A percentile compares a stretch with the other conserved stretches of the same genome.
These are phyloP conservation scores for Geranomyces variabilis DNA, from an alignment of 192 early-diverging fungal species.

Conservation along the genomic window DNA sequence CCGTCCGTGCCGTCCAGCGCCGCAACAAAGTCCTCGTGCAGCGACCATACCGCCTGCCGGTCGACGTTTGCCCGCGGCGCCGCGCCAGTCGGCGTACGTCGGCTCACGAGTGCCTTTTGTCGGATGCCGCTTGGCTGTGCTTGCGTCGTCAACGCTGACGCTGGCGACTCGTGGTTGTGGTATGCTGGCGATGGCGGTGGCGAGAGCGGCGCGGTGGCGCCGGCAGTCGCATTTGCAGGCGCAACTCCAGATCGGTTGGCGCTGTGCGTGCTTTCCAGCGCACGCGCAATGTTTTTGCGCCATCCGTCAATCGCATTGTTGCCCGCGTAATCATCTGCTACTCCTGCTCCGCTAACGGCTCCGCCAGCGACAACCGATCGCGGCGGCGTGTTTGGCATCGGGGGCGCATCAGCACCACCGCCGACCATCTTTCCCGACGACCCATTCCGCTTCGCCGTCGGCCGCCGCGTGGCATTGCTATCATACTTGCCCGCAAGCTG, in stretches of 20 bases:
- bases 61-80: background rate
- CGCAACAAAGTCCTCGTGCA: constrained; percentile 4
- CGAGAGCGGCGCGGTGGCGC: background rate
- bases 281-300: constrained; percentile 13
- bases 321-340: background rate
- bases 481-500: constrained; percentile 10
- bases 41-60: background rate
- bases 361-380: no score
- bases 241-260: background rate
- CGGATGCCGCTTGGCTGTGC: no score
- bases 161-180: background rate
- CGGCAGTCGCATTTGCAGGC: background rate
- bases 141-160: no score
- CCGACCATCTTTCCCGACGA: background rate
- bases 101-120: no score
- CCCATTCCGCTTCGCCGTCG: background rate
- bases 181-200: constrained; percentile 5
- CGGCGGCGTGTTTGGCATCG: background rate
- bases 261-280: background rate
- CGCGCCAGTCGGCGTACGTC: no score
- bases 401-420: background rate
- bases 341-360: background rate
- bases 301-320: constrained; percentile 2
- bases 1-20: background rate
- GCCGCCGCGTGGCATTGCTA: background rate